phyloP scores from a whole-genome alignment of 2,329 filamentous ascomycete species.

The Capronia epimyces region DNA sequence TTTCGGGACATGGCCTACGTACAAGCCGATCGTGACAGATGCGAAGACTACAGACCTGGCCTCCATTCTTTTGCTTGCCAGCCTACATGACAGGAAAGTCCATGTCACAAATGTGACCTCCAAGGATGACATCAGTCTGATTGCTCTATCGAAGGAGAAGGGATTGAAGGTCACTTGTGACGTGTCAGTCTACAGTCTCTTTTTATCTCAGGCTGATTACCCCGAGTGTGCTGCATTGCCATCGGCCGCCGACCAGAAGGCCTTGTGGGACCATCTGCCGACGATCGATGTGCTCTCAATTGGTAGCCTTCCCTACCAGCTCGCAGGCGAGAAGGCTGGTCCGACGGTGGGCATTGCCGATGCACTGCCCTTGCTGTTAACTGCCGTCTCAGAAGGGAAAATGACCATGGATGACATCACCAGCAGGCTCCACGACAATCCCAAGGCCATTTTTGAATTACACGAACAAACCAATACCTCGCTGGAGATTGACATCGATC shows the following conservation, averaged over 20 bases:
- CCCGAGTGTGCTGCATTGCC: slow-evolving; percentile 63
- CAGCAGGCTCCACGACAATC: slow-evolving; percentile 67
- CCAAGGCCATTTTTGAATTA: slow-evolving; percentile 74
- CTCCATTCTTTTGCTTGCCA: slow-evolving; percentile 72
- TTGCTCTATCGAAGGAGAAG: slow-evolving; percentile 72
- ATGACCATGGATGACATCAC: slow-evolving; percentile 70
- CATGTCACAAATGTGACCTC: slow-evolving; percentile 77
- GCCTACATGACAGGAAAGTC: slow-evolving; percentile 70
- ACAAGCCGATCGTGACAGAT: slow-evolving; percentile 76
- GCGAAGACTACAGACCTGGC: slow-evolving; percentile 74
- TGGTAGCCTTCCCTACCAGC: slow-evolving; percentile 71
- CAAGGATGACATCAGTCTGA: slow-evolving; percentile 71
- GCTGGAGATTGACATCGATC: slow-evolving; percentile 70
- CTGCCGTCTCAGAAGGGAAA: slow-evolving; percentile 67
- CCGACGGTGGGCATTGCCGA: slow-evolving; percentile 65
- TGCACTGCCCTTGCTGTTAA: slow-evolving; percentile 67
- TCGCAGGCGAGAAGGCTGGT: slow-evolving; percentile 56
- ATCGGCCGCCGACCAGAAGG: slow-evolving; percentile 61
- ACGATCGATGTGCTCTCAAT: slow-evolving; percentile 75
- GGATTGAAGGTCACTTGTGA: slow-evolving; percentile 78
- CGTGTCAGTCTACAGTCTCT: slow-evolving; percentile 73
- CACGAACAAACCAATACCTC: slow-evolving; percentile 70
- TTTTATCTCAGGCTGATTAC: slow-evolving; percentile 66
- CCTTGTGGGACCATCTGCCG: slow-evolving; percentile 66
- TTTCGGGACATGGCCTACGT: slow-evolving; percentile 69